phyloP scores from a whole-genome alignment of 495 filamentous ascomycete species.

The Annulohypoxylon moriforme region DNA sequence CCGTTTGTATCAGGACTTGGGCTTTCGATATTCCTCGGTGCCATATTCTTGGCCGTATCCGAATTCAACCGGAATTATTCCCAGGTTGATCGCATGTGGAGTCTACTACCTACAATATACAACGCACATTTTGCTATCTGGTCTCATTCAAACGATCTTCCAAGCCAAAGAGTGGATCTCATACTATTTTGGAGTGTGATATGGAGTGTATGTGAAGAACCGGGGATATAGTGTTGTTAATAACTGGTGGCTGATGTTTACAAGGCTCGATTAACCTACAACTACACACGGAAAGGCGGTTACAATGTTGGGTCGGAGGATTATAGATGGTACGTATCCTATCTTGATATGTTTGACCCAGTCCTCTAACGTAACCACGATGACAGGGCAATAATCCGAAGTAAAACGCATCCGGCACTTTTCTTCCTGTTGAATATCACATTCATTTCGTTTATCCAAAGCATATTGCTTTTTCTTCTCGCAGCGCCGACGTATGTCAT shows the following conservation, averaged over 20 bases:
- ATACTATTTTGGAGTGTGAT: conserved; percentile 74
- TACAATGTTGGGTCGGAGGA: conserved; percentile 90
- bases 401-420: conserved; percentile 55
- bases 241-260: conserved; percentile 18
- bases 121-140: conserved; percentile 87
- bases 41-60: conserved; percentile 74
- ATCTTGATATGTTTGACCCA: neutral
- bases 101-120: conserved; percentile 85
- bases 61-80: conserved; percentile 94
- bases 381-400: conserved; percentile 60
- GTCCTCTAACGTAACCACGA: conserved; percentile 14
- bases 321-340: conserved; percentile 78
- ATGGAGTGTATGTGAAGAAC: conserved; percentile 78
- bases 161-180: conserved; percentile 78
- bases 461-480: conserved; percentile 78
- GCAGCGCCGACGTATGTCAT: conserved; percentile 86
- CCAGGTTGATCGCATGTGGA: conserved; percentile 93
- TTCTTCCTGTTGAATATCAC: conserved; percentile 87
- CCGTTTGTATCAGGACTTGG: conserved; percentile 82
- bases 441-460: conserved; percentile 90
- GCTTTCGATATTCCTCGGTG: conserved; percentile 73
- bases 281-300: conserved; percentile 97
- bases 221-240: neutral
- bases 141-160: conserved; percentile 77
- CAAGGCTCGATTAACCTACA: conserved; percentile 80